These are phyloP conservation scores for Pyrus bretschneideri DNA, from an alignment of 306 rosid genomes.

Conservation along the genomic window DNA sequence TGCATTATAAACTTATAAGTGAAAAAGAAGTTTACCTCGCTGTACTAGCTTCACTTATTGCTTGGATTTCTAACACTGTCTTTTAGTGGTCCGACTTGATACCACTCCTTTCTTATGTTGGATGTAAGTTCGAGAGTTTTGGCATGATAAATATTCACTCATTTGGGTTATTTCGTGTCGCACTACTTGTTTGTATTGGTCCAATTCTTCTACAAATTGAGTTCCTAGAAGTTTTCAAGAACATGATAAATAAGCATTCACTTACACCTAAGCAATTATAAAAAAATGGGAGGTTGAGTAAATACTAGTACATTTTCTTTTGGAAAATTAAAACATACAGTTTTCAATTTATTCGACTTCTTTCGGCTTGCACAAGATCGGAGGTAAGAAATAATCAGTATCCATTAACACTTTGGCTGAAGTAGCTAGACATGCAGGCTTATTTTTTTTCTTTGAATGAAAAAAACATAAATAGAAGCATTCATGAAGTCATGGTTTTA, in stretches of 20 bases:
- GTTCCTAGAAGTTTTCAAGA: neutral
- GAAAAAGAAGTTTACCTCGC: neutral
- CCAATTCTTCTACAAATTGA: neutral
- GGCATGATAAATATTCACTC: neutral
- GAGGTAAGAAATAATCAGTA: too few relatives aligned
- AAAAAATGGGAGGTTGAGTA: neutral
- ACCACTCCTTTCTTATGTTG: neutral
- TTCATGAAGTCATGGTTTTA: too few relatives aligned
- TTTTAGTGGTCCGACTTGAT: neutral
- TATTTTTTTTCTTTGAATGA: too few relatives aligned
- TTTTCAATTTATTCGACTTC: too few relatives aligned
- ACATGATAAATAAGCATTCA: neutral
- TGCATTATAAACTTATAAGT: slow-evolving; percentile 16
- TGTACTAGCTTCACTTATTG: slow-evolving; percentile 1
- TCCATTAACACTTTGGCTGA: too few relatives aligned
- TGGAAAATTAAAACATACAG: too few relatives aligned
- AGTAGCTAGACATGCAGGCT: too few relatives aligned
- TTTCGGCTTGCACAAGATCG: too few relatives aligned
- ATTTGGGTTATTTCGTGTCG: neutral
- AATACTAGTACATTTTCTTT: neutral
- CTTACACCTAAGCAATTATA: neutral
- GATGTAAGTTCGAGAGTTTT: neutral
- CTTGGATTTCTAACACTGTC: neutral
- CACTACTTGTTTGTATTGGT: neutral
- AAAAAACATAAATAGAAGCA: too few relatives aligned